Conservation (phyloP, 192 early-diverging fungal genomes). For the Coemansia pectinata region DNA sequence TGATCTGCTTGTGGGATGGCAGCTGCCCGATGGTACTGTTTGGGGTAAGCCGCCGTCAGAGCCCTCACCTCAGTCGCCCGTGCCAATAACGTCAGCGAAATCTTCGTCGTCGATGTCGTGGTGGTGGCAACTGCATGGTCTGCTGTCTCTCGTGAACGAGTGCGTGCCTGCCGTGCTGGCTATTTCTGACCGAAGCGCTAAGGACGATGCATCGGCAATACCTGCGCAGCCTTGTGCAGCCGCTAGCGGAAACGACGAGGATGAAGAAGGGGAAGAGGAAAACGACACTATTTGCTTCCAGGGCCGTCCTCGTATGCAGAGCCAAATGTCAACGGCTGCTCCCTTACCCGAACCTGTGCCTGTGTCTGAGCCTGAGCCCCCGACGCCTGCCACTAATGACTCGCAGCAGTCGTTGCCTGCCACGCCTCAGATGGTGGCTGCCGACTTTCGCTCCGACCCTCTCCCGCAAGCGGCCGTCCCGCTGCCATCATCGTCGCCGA, state of each 20-base stretch:
- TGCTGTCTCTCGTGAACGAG: slow-evolving; percentile 21
- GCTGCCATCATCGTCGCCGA: slow-evolving; percentile 7
- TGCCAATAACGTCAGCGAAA: background rate
- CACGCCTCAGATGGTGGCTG: slow-evolving; percentile 14
- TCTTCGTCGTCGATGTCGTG: slow-evolving; percentile 4
- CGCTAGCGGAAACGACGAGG: background rate
- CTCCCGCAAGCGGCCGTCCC: slow-evolving; percentile 2
- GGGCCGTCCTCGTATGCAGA: slow-evolving; percentile 18
- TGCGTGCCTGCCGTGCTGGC: slow-evolving; percentile 24
- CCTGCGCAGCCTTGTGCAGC: background rate
- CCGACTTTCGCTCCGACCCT: background rate
- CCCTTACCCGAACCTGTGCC: background rate
- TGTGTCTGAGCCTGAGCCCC: background rate
- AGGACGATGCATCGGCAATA: background rate
- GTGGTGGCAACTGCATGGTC: slow-evolving; percentile 31
- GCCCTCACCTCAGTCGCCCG: background rate
- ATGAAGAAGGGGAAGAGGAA: slow-evolving; percentile 15
- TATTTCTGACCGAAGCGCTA: slow-evolving; percentile 3
- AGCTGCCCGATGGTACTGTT: slow-evolving; percentile 44
- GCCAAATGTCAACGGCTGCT: slow-evolving; percentile 1
- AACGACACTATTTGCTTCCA: slow-evolving; percentile 44
- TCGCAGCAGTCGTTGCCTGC: slow-evolving; percentile 21
- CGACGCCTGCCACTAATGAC: background rate
- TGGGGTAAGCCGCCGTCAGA: slow-evolving; percentile 18
- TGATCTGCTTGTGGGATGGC: slow-evolving; percentile 40